These are phyloP conservation scores for Trichosporon faecale DNA, from an alignment of 1,284 basidiomycete species.

Conservation along the genomic window DNA sequence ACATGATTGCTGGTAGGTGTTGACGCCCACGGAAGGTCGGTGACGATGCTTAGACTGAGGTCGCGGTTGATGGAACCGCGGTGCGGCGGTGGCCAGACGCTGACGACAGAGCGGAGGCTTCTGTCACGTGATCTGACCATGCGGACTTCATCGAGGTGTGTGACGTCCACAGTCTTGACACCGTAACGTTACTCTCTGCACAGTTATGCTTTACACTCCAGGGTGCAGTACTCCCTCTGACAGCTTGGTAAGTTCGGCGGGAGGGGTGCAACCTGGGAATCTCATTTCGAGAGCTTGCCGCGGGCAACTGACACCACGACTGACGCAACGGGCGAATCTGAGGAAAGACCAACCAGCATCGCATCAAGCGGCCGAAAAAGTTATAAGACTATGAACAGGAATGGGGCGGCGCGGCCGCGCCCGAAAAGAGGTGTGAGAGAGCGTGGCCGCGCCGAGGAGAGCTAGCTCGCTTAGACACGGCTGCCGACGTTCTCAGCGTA, in stretches of 20 bases:
- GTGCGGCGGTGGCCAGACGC: not conserved
- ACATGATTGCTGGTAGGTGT: conserved; percentile 23
- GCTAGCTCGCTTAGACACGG: not conserved
- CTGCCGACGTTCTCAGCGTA: conserved; percentile 30
- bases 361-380: not conserved
- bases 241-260: not conserved
- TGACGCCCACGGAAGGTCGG: not conserved
- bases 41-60: conserved; percentile 1
- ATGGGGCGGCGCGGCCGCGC: not conserved
- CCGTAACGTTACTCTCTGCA: not conserved
- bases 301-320: not conserved
- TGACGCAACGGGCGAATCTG: not conserved
- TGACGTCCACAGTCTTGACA: not conserved
- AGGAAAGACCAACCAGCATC: not conserved
- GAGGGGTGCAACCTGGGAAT: not conserved
- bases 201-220: too few species aligned
- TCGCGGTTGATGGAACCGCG: conserved; percentile 9
- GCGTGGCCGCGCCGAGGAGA: not conserved
- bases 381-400: not conserved
- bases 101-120: not conserved
- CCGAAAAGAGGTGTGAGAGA: not conserved
- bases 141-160: not conserved
- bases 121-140: not conserved
- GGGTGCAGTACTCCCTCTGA: not conserved
- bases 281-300: not conserved